Evolutionary conservation across 805 yeast genomes (phyloP).

Genomic region (Starmerella floricola): DNA sequence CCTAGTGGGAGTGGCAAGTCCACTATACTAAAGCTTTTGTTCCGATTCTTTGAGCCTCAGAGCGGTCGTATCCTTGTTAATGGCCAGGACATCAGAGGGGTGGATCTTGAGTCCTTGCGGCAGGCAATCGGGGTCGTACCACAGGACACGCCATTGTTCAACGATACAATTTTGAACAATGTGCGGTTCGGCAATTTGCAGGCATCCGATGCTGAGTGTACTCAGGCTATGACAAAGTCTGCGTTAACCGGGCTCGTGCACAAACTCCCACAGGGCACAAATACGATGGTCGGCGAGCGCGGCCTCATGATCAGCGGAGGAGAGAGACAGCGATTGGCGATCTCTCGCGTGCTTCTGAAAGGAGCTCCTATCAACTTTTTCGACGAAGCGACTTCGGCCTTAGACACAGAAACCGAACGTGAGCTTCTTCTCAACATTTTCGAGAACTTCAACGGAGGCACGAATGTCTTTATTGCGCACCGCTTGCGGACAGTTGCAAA

Average conservation of each 20-base stretch:
- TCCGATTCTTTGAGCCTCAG: conserved; percentile 77
- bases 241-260: conserved; percentile 49
- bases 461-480: conserved; percentile 89
- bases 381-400: conserved; percentile 91
- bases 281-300: conserved; percentile 83
- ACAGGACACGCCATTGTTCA: conserved; percentile 92
- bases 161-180: conserved; percentile 78
- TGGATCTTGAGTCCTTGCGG: conserved; percentile 65
- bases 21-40: conserved; percentile 68
- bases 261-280: conserved; percentile 70
- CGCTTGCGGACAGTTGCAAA: conserved; percentile 87
- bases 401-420: conserved; percentile 94
- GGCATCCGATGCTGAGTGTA: conserved; percentile 63
- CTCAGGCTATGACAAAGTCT: conserved; percentile 52
- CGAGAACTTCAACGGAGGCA: conserved; percentile 50
- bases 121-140: conserved; percentile 82
- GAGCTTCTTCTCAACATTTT: conserved; percentile 64
- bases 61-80: conserved; percentile 71
- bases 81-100: conserved; percentile 72
- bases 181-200: conserved; percentile 70
- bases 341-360: conserved; percentile 79
- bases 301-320: conserved; percentile 99
- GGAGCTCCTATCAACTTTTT: conserved; percentile 82
- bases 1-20: conserved; percentile 96
- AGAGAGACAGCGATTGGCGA: conserved; percentile 89